These are phyloP conservation scores for Usnea hakonensis DNA, from an alignment of 495 filamentous ascomycete genomes.

Conservation along the genomic window DNA sequence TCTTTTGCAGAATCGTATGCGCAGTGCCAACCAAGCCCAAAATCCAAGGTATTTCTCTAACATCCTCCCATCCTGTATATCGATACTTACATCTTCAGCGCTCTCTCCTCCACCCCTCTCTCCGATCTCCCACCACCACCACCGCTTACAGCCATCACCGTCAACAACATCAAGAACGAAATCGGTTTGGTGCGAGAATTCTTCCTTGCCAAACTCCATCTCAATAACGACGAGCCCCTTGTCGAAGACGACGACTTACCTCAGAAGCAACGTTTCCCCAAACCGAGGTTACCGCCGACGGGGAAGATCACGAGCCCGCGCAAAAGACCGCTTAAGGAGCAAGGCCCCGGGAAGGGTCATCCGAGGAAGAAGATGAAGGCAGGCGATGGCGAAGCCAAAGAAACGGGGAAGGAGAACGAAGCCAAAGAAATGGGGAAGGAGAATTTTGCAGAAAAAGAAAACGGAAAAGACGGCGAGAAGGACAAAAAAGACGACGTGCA, in stretches of 20 bases:
- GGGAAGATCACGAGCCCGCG: slow-evolving; percentile 89
- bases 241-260: slow-evolving; percentile 95
- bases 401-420: slow-evolving; percentile 19
- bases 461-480: slow-evolving; percentile 29
- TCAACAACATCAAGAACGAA: slow-evolving; percentile 65
- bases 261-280: slow-evolving; percentile 80
- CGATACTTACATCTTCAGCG: slow-evolving; percentile 24
- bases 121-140: slow-evolving; percentile 58
- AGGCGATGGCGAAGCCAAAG: slow-evolving; percentile 25
- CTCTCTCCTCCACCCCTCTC: slow-evolving; percentile 39
- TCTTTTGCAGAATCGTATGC: slow-evolving; percentile 84
- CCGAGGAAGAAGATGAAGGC: slow-evolving; percentile 58
- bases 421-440: too few species aligned
- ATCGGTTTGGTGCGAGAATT: slow-evolving; percentile 83
- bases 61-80: slow-evolving; percentile 12
- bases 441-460: background rate
- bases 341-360: slow-evolving; percentile 56
- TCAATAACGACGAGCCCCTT: slow-evolving; percentile 71
- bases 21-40: slow-evolving; percentile 68
- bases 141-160: slow-evolving; percentile 69
- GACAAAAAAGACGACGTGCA: slow-evolving; percentile 39
- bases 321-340: slow-evolving; percentile 75
- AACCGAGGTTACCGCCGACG: slow-evolving; percentile 85
- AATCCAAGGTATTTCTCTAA: slow-evolving; percentile 50
- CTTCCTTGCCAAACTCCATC: slow-evolving; percentile 79